phyloP scores from a whole-genome alignment of 768 basidiomycete species.

The Postia placenta region DNA sequence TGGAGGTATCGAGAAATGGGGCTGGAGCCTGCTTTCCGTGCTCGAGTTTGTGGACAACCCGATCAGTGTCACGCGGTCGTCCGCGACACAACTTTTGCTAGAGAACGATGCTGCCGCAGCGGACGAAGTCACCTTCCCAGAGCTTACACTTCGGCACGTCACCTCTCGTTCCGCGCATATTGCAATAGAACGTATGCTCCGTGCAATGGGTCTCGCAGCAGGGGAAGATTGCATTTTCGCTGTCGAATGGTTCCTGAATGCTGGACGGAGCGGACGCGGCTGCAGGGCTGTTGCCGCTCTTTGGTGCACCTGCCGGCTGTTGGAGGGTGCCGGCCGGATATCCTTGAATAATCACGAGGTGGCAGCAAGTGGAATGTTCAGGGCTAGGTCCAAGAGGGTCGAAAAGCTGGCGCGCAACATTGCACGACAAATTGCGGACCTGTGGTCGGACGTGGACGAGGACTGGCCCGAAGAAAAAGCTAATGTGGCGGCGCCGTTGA shows the following conservation, averaged over 20 bases:
- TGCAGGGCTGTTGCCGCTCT: slow-evolving; percentile 59
- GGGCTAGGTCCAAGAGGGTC: slow-evolving; percentile 39
- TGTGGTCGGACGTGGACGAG: slow-evolving; percentile 55
- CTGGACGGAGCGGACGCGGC: slow-evolving; percentile 40
- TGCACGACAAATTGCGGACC: slow-evolving; percentile 56
- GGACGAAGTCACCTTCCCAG: slow-evolving; percentile 46
- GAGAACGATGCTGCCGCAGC: slow-evolving; percentile 39
- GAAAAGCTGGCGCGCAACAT: slow-evolving; percentile 61
- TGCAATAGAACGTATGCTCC: slow-evolving; percentile 67
- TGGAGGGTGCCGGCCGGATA: slow-evolving; percentile 64
- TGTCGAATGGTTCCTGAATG: slow-evolving; percentile 75
- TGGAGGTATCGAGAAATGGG: slow-evolving; percentile 89
- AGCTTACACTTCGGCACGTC: slow-evolving; percentile 49
- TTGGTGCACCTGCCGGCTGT: slow-evolving; percentile 75
- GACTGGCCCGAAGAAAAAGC: slow-evolving; percentile 7
- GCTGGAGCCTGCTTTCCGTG: slow-evolving; percentile 79
- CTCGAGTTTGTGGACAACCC: slow-evolving; percentile 64
- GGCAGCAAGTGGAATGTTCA: not conserved
- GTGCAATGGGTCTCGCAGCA: slow-evolving; percentile 59
- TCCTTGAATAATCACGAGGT: slow-evolving; percentile 31
- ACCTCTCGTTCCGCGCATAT: slow-evolving; percentile 43
- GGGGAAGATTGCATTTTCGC: slow-evolving; percentile 68
- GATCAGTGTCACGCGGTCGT: slow-evolving; percentile 39
- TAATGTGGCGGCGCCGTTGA: slow-evolving; percentile 16
- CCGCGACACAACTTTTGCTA: slow-evolving; percentile 50